Base-by-base conservation (phyloP, 495 filamentous ascomycete species). In the Talaromyces wortmannii region DNA sequence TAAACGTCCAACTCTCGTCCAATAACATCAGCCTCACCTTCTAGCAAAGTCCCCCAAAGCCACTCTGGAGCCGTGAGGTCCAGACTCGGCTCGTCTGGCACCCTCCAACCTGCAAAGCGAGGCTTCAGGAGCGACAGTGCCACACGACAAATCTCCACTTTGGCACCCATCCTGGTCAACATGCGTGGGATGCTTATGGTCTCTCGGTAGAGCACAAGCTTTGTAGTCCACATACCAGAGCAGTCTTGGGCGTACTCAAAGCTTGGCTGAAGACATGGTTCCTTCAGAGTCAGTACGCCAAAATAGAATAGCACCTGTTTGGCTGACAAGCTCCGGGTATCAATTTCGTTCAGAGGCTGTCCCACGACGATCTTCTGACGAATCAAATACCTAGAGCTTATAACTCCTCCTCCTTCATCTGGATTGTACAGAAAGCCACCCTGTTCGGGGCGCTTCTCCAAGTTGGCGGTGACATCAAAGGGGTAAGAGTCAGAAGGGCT, bases 121-220 rank as follows among this genome's bases (percentile, higher is more conserved):
- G 33, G 18, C 30, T 60, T 60, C 5, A 73, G 32, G 15, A 57
- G 50, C 5, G 52, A 50, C 32, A 76, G 43, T 13, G 67, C 65
- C 13, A 55, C 61, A 18, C 60, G 61, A 55, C 65, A 73, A 3
- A 59, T 58, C n/a, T 55, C 57, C 3, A 66, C 60, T n/a, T 63
- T 67, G 11, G 65, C 66, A 15, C 43, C 52, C 11, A 57, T 48
- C 3, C 48, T 45, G 10, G 59, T 54, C 0, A 45, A 12, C 5
- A 58, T 55, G 6, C 59, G 50, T 0, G 54, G 32, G 3, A 61
- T 53, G 6, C 59, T 23, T 12, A 74, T 50, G 1, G 71, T 70
- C 23, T 68, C 57, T 0, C 71, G 69, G 55, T 68, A 76, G 17
- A 76, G 43, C 0, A 62, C 64, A 18, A 76, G 61, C 12, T 59